A percentile compares a stretch with the other conserved stretches of the same genome.
phyloP scores from a whole-genome alignment of 2,329 filamentous ascomycete genomes.

The Arachnopeziza araneosa region DNA sequence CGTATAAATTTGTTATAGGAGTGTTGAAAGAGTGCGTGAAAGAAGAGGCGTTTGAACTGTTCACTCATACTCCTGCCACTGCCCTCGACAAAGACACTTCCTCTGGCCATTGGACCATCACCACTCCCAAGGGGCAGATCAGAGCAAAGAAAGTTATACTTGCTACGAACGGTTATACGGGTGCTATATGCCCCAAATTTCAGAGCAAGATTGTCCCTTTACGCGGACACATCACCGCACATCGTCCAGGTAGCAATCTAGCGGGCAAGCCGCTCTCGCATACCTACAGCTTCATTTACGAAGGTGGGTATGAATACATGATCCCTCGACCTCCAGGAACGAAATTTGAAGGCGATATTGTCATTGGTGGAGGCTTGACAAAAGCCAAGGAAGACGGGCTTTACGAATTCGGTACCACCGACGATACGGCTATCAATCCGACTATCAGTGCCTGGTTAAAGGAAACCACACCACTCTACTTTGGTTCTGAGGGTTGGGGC shows the following conservation, averaged over 20 bases:
- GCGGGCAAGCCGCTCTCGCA: constrained; percentile 27
- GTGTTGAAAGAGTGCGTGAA: constrained; percentile 13
- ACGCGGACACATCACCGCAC: constrained; percentile 32
- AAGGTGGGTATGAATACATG: constrained; percentile 35
- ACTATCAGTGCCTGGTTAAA: not conserved
- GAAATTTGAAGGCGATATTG: constrained; percentile 22
- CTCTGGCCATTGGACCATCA: constrained; percentile 37
- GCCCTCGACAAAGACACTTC: not conserved
- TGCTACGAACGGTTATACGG: constrained; percentile 64
- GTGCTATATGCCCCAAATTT: constrained; percentile 49
- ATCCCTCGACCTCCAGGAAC: constrained; percentile 13
- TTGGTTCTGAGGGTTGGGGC: constrained; percentile 42
- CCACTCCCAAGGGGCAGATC: constrained; percentile 50
- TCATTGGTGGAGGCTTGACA: constrained; percentile 35
- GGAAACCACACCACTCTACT: constrained; percentile 37
- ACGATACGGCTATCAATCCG: constrained; percentile 39
- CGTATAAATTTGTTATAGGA: constrained; percentile 24
- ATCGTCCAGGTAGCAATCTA: constrained; percentile 1
- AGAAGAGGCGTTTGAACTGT: constrained; percentile 32
- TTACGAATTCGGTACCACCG: constrained; percentile 40
- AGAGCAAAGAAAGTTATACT: constrained; percentile 50
- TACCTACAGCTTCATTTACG: constrained; percentile 7
- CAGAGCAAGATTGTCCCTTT: constrained; percentile 52
- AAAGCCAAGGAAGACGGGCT: constrained; percentile 20
- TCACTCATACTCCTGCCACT: constrained; percentile 44